Percentiles rank a stretch among this genome's conserved stretches.
Evolutionary conservation across 345 rosid species (phyloP).

Genomic region (Boechera divaricarpa): DNA sequence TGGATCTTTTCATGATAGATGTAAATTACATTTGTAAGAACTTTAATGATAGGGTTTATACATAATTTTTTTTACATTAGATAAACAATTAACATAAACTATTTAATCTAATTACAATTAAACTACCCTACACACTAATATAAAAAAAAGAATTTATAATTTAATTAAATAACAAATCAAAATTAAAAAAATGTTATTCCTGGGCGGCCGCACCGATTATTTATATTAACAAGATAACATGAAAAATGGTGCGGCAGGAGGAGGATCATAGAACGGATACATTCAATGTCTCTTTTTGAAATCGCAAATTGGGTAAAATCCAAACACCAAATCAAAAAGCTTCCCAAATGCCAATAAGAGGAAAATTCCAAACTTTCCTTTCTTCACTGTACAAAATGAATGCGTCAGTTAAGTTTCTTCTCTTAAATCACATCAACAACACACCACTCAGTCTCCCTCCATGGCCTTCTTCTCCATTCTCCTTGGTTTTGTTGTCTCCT

Average conservation of each 20-base stretch:
- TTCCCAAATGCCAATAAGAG: slow-evolving; percentile 26
- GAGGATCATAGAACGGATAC: not conserved
- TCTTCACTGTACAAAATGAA: slow-evolving; percentile 13
- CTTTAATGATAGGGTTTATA: too few species aligned
- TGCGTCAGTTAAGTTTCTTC: not conserved
- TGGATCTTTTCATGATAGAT: too few species aligned
- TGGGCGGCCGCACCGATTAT: too few species aligned
- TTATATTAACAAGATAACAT: not conserved
- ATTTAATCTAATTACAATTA: too few species aligned
- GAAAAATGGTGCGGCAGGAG: not conserved
- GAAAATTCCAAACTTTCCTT: slow-evolving; percentile 32
- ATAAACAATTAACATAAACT: too few species aligned
- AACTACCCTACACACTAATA: too few species aligned
- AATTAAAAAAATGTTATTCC: too few species aligned
- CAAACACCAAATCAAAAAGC: slow-evolving; percentile 1
- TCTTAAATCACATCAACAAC: not conserved
- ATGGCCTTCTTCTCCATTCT: slow-evolving; percentile 48
- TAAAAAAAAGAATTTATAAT: too few species aligned
- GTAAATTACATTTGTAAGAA: too few species aligned
- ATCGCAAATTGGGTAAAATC: slow-evolving; percentile 14
- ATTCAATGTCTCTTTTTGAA: slow-evolving; percentile 15
- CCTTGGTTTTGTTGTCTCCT: slow-evolving; percentile 50
- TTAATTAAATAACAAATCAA: too few species aligned
- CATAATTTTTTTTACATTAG: too few species aligned
- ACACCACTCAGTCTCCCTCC: not conserved